Evolutionary conservation across 768 basidiomycete genomes (phyloP).

Genomic region (Boletus rufocinnamomeus): DNA sequence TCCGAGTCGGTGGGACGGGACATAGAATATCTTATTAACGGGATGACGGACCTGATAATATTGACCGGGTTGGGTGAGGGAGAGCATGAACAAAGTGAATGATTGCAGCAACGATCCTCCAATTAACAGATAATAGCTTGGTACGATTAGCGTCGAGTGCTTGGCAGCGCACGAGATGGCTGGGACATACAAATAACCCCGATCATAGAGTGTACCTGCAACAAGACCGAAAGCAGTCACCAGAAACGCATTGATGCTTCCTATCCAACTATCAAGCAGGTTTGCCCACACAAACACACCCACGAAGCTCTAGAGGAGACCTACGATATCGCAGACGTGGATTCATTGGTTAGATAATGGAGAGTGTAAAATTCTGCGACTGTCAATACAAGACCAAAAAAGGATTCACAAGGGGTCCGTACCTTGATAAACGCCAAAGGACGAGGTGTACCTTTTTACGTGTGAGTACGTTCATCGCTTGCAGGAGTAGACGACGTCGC

Average conservation of each 20-base stretch:
- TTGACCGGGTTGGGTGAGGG: conserved; percentile 41
- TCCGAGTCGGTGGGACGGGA: background rate
- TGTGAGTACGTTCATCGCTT: background rate
- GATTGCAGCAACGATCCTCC: conserved; percentile 47
- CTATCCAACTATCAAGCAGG: conserved; percentile 40
- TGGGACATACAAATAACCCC: conserved; percentile 48
- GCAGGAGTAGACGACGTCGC: background rate
- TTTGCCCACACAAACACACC: background rate
- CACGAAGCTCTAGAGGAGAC: conserved; percentile 9
- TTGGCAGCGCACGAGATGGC: background rate
- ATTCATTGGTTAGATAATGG: conserved; percentile 37
- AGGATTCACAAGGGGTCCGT: background rate
- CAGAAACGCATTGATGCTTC: conserved; percentile 47
- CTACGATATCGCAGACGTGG: conserved; percentile 41
- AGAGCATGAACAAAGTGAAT: conserved; percentile 46
- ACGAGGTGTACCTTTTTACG: conserved; percentile 33
- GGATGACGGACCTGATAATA: conserved; percentile 43
- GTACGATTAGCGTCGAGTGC: background rate
- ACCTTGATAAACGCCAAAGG: conserved; percentile 48
- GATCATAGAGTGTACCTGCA: conserved; percentile 49
- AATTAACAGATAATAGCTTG: conserved; percentile 48
- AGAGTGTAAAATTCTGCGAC: conserved; percentile 42
- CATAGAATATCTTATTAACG: background rate
- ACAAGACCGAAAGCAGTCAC: conserved; percentile 39
- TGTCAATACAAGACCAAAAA: background rate